phyloP scores from a whole-genome alignment of 306 rosid genomes.

The Dryas alaskensis region DNA sequence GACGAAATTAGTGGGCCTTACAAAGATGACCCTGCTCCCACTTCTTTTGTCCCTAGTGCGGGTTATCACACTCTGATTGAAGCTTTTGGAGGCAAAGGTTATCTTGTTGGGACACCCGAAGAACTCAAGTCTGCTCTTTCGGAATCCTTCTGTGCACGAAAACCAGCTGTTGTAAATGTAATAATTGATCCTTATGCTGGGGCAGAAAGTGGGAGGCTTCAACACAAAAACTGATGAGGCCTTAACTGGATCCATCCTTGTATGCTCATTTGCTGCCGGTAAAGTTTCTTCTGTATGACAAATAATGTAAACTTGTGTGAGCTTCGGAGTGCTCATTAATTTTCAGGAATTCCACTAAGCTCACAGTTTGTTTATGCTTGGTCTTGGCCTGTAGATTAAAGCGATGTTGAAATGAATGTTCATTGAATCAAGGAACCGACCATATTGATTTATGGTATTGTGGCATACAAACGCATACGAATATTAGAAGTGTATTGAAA shows the following conservation, averaged over 20 bases:
- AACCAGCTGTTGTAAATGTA: slow-evolving; percentile 79
- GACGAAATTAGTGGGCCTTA: slow-evolving; percentile 81
- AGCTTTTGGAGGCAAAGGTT: slow-evolving; percentile 99
- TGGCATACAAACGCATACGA: background rate
- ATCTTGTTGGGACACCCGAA: slow-evolving; percentile 65
- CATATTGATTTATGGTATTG: background rate
- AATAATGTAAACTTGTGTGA: slow-evolving; percentile 1
- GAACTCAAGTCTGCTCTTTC: slow-evolving; percentile 80
- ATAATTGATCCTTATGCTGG: slow-evolving; percentile 89
- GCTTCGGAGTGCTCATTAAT: background rate
- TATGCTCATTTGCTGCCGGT: background rate
- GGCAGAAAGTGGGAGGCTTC: slow-evolving; percentile 89
- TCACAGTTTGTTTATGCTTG: background rate
- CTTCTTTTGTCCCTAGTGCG: slow-evolving; percentile 74
- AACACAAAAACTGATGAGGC: slow-evolving; percentile 75
- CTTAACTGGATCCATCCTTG: background rate
- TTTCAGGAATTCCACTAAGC: background rate
- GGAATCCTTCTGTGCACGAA: slow-evolving; percentile 65
- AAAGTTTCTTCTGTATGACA: background rate
- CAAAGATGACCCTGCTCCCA: slow-evolving; percentile 93
- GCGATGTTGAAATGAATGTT: background rate
- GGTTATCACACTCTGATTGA: slow-evolving; percentile 80
- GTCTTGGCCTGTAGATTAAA: background rate
- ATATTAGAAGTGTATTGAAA: background rate
- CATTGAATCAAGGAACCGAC: background rate